phyloP scores from a whole-genome alignment of 805 yeast genomes.

The Clavispora vitiphila region DNA sequence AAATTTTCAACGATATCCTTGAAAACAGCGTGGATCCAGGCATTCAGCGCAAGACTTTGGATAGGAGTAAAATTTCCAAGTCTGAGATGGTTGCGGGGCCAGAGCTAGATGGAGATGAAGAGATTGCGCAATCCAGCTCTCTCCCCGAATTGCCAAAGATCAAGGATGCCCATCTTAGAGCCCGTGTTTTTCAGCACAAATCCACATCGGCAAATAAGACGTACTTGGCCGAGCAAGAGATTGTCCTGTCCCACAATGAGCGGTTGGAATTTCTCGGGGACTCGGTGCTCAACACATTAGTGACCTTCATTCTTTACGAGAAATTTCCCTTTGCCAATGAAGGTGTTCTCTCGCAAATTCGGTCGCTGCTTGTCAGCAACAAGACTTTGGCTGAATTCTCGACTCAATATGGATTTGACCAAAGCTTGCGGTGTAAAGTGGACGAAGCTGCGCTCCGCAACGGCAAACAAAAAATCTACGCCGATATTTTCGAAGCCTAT shows the following conservation, averaged over 20 bases:
- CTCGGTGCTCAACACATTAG: constrained; percentile 68
- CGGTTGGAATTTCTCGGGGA: constrained; percentile 89
- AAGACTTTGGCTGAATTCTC: constrained; percentile 69
- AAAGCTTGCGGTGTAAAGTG: constrained; percentile 46
- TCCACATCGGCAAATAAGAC: constrained; percentile 60
- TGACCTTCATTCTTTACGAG: constrained; percentile 62
- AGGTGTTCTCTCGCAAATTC: constrained; percentile 70
- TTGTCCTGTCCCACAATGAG: constrained; percentile 69
- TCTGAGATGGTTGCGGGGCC: not conserved
- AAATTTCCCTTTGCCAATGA: constrained; percentile 69
- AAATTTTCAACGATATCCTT: constrained; percentile 51
- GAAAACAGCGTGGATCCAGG: constrained; percentile 30
- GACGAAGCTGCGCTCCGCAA: constrained; percentile 40
- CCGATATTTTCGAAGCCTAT: constrained; percentile 93
- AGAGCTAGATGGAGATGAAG: not conserved
- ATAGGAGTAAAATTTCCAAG: not conserved
- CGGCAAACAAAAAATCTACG: constrained; percentile 67
- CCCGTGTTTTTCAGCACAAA: constrained; percentile 76
- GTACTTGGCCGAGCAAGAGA: constrained; percentile 52
- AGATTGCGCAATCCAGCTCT: not conserved
- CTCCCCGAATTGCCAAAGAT: constrained; percentile 72
- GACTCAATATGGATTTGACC: constrained; percentile 58
- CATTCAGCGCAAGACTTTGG: not conserved
- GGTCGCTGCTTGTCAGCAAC: constrained; percentile 71
- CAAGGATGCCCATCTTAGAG: constrained; percentile 49